phyloP scores from a whole-genome alignment of 192 early-diverging fungal genomes.

The Umbelopsis sp. region DNA sequence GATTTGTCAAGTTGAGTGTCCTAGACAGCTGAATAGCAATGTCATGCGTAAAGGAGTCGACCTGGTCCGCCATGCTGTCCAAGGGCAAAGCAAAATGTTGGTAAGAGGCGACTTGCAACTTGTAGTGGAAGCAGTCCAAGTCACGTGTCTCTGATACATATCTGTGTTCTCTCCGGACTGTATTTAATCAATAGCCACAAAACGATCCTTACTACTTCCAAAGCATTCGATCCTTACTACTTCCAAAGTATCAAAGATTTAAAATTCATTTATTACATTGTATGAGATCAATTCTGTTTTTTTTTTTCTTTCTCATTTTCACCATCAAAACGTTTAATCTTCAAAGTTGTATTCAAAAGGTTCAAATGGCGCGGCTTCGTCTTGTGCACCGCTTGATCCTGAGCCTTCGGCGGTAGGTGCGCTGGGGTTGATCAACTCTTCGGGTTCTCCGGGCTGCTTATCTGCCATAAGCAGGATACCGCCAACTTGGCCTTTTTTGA shows the following conservation, averaged over 20 bases:
- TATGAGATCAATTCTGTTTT: not conserved
- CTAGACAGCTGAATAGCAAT: slow-evolving; percentile 59
- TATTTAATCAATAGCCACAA: too few relatives aligned
- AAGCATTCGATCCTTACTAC: too few relatives aligned
- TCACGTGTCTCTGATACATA: too few relatives aligned
- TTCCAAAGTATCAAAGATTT: too few relatives aligned
- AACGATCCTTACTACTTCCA: too few relatives aligned
- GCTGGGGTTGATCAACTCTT: slow-evolving; percentile 73
- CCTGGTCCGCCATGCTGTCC: not conserved
- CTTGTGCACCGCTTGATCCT: slow-evolving; percentile 51
- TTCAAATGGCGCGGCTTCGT: slow-evolving; percentile 71
- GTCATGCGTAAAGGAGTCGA: slow-evolving; percentile 45
- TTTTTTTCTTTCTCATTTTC: not conserved
- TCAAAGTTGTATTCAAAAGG: slow-evolving; percentile 87
- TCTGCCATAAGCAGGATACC: slow-evolving; percentile 92
- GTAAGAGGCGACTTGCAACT: not conserved
- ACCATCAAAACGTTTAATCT: slow-evolving; percentile 34
- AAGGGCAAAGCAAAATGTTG: slow-evolving; percentile 12
- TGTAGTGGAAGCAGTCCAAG: not conserved
- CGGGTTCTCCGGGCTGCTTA: slow-evolving; percentile 73
- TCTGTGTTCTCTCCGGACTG: too few relatives aligned
- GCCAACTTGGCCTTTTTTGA: slow-evolving; percentile 74
- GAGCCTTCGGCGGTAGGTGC: slow-evolving; percentile 43
- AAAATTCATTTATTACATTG: too few relatives aligned
- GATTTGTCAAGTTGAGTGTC: slow-evolving; percentile 56